Evolutionary conservation across 2,329 filamentous ascomycete genomes (phyloP).

Genomic region (Massarina eburnea): DNA sequence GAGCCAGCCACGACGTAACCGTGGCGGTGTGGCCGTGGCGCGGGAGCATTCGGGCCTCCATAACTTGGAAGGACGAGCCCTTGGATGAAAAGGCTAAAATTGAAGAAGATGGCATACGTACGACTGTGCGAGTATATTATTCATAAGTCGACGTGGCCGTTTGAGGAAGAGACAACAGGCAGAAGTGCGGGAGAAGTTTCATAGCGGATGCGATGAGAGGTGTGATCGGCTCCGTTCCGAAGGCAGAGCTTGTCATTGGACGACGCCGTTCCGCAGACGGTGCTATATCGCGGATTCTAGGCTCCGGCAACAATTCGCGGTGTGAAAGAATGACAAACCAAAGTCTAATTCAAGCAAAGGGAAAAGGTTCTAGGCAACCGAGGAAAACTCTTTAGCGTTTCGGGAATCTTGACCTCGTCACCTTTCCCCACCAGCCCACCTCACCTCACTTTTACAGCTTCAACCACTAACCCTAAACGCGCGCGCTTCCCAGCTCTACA

Average conservation of each 20-base stretch:
- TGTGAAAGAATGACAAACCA: neutral
- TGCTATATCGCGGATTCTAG: no score
- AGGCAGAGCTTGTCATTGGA: neutral
- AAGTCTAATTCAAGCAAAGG: neutral
- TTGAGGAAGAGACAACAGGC: neutral
- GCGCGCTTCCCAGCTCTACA: conserved; percentile 3
- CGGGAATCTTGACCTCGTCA: conserved; percentile 13
- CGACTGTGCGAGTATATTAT: neutral
- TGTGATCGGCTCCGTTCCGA: neutral
- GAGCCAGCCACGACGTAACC: neutral
- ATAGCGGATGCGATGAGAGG: no score
- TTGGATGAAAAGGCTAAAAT: no score
- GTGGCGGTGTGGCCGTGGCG: no score
- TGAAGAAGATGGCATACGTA: no score
- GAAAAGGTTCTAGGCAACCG: neutral
- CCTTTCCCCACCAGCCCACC: conserved; percentile 3
- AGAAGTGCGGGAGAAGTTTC: no score
- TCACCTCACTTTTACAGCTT: conserved; percentile 1
- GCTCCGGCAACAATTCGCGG: no score
- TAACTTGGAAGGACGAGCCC: no score
- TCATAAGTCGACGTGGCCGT: neutral
- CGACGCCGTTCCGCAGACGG: neutral
- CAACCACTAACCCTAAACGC: no score
- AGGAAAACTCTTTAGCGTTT: neutral
- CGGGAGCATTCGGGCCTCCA: no score